Percentiles rank a stretch among this genome's conserved stretches.
Evolutionary conservation across 2,329 filamentous ascomycete species (phyloP).

Genomic region (Dactylellina leptospora): DNA sequence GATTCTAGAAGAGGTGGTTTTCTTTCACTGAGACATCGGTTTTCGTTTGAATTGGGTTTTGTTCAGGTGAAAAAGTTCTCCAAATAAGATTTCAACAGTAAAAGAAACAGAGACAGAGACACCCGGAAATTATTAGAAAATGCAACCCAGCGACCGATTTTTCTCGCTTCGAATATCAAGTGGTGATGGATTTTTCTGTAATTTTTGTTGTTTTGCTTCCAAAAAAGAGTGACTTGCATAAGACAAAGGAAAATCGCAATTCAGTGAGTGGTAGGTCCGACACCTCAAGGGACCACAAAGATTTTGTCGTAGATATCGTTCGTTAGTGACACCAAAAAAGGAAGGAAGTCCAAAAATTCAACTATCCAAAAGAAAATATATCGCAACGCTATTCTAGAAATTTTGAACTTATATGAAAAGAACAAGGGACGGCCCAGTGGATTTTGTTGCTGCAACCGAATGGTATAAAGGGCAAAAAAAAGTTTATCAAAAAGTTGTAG

Average conservation of each 20-base stretch:
- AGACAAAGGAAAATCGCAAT: constrained; percentile 23
- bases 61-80: no score
- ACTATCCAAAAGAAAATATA: constrained; percentile 22
- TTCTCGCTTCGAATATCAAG: no score
- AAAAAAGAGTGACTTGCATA: no score
- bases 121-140: no score
- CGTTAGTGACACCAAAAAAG: constrained; percentile 12
- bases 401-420: constrained; percentile 22
- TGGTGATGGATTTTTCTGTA: background rate
- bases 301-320: constrained; percentile 16
- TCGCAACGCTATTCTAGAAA: constrained; percentile 51
- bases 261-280: constrained; percentile 8
- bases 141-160: no score
- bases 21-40: no score
- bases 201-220: background rate
- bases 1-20: no score
- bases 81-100: no score
- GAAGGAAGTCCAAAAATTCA: no score
- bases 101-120: no score
- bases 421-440: constrained; percentile 1
- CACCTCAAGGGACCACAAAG: constrained; percentile 4
- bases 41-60: no score
- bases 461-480: constrained; percentile 34
- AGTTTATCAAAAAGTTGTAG: constrained; percentile 18
- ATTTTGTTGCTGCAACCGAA: constrained; percentile 35